Conservation (phyloP, 1,284 basidiomycete genomes). For the Acaromyces ingoldii region DNA sequence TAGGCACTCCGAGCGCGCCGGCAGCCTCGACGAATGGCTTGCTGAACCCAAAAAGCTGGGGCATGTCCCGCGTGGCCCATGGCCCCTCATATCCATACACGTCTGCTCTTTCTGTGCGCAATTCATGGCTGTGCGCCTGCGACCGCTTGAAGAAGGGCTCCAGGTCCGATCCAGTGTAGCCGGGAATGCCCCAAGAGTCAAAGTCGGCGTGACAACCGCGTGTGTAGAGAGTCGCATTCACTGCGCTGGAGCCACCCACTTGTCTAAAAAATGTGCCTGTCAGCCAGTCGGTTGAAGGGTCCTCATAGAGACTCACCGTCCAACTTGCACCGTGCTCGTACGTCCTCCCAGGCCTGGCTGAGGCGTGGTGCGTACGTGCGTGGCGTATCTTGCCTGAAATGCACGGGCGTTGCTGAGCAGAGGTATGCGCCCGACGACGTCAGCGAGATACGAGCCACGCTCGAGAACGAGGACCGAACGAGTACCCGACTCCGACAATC, state of each 20-base stretch:
- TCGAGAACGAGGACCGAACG: conserved; percentile 32
- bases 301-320: no score
- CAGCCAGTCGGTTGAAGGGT: no score
- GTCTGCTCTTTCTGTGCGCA: not conserved
- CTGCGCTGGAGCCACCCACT: conserved; percentile 13
- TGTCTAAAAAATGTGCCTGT: conserved; percentile 1
- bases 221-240: conserved; percentile 10
- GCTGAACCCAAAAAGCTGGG: no score
- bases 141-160: not conserved
- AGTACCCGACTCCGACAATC: conserved; percentile 15
- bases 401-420: not conserved
- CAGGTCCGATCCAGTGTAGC: conserved; percentile 1
- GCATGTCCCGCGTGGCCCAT: no score
- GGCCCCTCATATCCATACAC: no score
- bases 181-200: not conserved
- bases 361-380: not conserved
- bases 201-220: conserved; percentile 3
- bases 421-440: not conserved
- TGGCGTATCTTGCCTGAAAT: not conserved
- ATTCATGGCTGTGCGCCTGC: not conserved
- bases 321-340: no score
- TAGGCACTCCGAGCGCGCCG: no score
- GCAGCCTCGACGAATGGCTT: no score
- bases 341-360: not conserved
- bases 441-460: no score